These are phyloP conservation scores for Ehretia macrophylla DNA, from an alignment of 257 asterid species.

Conservation along the genomic window DNA sequence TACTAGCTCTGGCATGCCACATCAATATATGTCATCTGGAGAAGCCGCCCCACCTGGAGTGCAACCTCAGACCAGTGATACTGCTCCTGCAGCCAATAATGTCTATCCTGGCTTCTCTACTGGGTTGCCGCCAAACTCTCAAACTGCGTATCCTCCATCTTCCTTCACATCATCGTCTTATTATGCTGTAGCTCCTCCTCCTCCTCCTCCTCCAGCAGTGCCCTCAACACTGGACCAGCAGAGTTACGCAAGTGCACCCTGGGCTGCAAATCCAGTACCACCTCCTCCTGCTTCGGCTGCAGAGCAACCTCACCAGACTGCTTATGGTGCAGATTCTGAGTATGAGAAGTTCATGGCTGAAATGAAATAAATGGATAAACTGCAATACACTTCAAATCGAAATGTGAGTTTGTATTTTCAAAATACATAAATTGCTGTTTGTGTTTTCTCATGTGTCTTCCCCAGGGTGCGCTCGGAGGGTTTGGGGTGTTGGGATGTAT, in stretches of 20 bases:
- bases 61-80: constrained; percentile 1
- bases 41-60: constrained; percentile 5
- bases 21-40: not conserved
- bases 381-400: not conserved
- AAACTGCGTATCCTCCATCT: not conserved
- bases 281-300: constrained; percentile 1
- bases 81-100: not conserved
- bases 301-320: constrained; percentile 1
- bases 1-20: not conserved
- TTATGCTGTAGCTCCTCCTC: constrained; percentile 5
- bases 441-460: no score
- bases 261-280: constrained; percentile 1
- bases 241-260: not conserved
- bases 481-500: no score
- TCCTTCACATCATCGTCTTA: not conserved
- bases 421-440: no score
- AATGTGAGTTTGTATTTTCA: not conserved
- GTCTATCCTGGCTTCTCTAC: not conserved
- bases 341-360: constrained; percentile 9
- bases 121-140: not conserved
- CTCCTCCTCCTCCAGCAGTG: constrained; percentile 2
- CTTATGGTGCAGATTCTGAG: constrained; percentile 5
- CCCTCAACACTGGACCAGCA: constrained; percentile 2
- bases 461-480: no score
- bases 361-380: not conserved